phyloP scores from a whole-genome alignment of 805 yeast species.

The Schwanniomyces pseudopolymorphus region DNA sequence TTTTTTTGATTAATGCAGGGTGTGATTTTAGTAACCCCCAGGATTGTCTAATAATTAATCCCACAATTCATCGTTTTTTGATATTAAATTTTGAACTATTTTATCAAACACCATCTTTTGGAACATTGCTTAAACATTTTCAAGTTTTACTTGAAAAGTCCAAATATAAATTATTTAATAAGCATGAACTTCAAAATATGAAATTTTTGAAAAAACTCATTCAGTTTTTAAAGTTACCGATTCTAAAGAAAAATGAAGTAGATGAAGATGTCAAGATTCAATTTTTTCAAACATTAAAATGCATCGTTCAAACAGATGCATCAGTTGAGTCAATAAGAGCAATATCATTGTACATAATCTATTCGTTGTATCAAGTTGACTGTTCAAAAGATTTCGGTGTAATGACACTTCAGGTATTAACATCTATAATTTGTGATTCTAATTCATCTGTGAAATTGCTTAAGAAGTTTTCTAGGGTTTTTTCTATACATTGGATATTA shows the following conservation, averaged over 20 bases:
- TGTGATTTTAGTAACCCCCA: slow-evolving; percentile 49
- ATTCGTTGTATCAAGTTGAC: slow-evolving; percentile 47
- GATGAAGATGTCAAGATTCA: slow-evolving; percentile 12
- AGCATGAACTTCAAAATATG: slow-evolving; percentile 52
- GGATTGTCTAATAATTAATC: slow-evolving; percentile 58
- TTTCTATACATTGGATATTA: slow-evolving; percentile 66
- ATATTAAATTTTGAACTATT: slow-evolving; percentile 62
- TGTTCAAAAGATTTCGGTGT: slow-evolving; percentile 36
- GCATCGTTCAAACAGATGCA: slow-evolving; percentile 38
- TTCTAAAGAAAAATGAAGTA: slow-evolving; percentile 4
- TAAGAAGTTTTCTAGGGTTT: slow-evolving; percentile 48
- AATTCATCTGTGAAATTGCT: slow-evolving; percentile 34
- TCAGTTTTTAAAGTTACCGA: slow-evolving; percentile 46
- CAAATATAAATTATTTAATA: slow-evolving; percentile 50
- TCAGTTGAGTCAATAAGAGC: slow-evolving; percentile 55
- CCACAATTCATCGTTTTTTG: slow-evolving; percentile 51
- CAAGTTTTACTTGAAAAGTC: slow-evolving; percentile 55
- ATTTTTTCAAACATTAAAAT: slow-evolving; percentile 19
- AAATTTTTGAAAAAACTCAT: slow-evolving; percentile 46
- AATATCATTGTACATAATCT: slow-evolving; percentile 46
- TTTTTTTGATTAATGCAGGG: slow-evolving; percentile 55
- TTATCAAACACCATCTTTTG: slow-evolving; percentile 56
- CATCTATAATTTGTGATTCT: slow-evolving; percentile 41
- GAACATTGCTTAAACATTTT: slow-evolving; percentile 58
- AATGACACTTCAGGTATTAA: slow-evolving; percentile 27